These are phyloP conservation scores for Ustilago hordei DNA, from an alignment of 1,284 basidiomycete genomes.

Conservation along the genomic window DNA sequence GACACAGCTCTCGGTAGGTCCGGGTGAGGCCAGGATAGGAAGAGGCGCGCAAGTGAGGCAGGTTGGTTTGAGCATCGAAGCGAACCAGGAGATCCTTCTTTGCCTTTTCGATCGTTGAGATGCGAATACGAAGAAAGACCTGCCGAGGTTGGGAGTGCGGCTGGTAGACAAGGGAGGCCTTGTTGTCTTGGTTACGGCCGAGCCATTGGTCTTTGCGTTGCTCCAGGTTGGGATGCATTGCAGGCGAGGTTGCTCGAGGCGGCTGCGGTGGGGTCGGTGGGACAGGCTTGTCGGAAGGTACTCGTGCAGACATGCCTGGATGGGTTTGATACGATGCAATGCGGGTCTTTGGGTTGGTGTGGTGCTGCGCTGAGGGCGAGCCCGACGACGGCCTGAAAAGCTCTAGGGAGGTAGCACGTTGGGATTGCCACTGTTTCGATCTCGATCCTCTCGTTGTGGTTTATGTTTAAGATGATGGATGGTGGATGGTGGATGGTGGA, in stretches of 20 bases:
- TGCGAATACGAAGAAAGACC: slow-evolving; percentile 43
- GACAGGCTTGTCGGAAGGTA: slow-evolving; percentile 33
- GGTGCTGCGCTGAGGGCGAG: slow-evolving; percentile 10
- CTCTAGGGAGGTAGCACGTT: not conserved
- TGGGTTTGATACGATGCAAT: slow-evolving; percentile 21
- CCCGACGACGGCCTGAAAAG: slow-evolving; percentile 3
- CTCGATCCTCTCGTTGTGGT: too few species aligned
- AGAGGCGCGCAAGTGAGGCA: slow-evolving; percentile 57
- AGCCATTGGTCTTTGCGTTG: slow-evolving; percentile 31
- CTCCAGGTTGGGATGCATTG: slow-evolving; percentile 40
- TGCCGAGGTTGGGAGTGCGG: slow-evolving; percentile 44
- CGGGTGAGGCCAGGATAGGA: slow-evolving; percentile 55
- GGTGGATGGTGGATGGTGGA: not conserved
- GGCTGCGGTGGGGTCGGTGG: slow-evolving; percentile 22
- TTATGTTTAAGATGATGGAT: not conserved
- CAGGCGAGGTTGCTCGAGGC: not conserved
- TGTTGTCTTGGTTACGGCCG: slow-evolving; percentile 13
- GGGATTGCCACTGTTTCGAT: not conserved
- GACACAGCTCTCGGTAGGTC: slow-evolving; percentile 59
- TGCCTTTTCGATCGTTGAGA: slow-evolving; percentile 51
- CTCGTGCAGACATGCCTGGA: slow-evolving; percentile 18
- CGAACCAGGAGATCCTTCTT: slow-evolving; percentile 54
- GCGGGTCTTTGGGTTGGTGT: not conserved
- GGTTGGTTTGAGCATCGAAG: slow-evolving; percentile 58
- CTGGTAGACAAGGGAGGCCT: slow-evolving; percentile 36